Base-by-base conservation (phyloP, 2,329 filamentous ascomycete genomes). In the Sphaerostilbella broomeana region DNA sequence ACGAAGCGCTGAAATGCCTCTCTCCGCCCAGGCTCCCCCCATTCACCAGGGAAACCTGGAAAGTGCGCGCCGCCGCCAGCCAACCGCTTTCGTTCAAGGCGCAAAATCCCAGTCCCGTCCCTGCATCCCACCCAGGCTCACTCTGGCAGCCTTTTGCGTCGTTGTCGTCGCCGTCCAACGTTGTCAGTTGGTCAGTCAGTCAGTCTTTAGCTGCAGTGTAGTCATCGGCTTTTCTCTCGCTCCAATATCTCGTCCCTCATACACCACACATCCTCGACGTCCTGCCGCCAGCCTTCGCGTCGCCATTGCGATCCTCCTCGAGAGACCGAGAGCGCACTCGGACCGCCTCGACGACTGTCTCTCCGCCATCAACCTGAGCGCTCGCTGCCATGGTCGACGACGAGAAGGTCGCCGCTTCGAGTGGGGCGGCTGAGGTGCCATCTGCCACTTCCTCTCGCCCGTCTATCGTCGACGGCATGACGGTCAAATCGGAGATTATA, bases 401-500 rank as follows among this genome's bases (percentile, higher is more conserved):
- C 42, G 42, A 44, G 16, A 41, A 41, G 38, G 31, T 25, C 37
- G 42, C 33, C 34, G 33, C 33, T 19, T 15, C 30, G 24, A 25
- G 24, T n/a, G 32, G 42, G 33, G 42, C 35, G 38, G 42, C 33
- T 18, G 38, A 44, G 29, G 19, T 36, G 33, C 15, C 27, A n/a
- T 37, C 42, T 20, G 18, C 37, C 42, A 41, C 41, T 34, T 41
- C 42, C n/a, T 41, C 42, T 27, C 38, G 38, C 16, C 42, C 42
- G 21, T 44, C 42, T 26, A 21, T 44, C 38, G 38, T 41, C 27
- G 42, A 44, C 13, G 38, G 36, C 19, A n/a, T n/a, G n/a, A 33
- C 19, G 10, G 29, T 32, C 28, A 44, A 44, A 33, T 31, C 36
- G 3, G 42, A 41, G 9, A 19, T 33, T 26, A n/a, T 24, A 28